Percentiles rank a stretch among this genome's conserved stretches.
These are phyloP conservation scores for Hymenochaete sp. DNA, from an alignment of 1,284 basidiomycete genomes.

Conservation along the genomic window DNA sequence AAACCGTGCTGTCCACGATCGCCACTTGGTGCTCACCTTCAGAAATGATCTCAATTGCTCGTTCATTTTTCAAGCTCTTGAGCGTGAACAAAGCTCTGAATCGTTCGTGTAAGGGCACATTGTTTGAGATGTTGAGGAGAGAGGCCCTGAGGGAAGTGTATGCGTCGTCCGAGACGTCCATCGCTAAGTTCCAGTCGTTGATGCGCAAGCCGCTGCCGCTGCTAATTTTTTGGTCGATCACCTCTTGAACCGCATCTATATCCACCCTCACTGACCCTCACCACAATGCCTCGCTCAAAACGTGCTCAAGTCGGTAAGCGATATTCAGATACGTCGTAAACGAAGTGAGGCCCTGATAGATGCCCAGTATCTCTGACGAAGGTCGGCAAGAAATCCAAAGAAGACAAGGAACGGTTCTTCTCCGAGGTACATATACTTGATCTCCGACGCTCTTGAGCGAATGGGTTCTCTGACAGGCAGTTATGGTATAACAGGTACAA, in stretches of 20 bases:
- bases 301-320: slow-evolving; percentile 71
- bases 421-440: slow-evolving; percentile 51
- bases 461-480: slow-evolving; percentile 7
- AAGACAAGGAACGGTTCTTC: slow-evolving; percentile 80
- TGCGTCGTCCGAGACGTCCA: slow-evolving; percentile 31
- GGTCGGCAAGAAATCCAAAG: slow-evolving; percentile 72
- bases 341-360: too few species aligned
- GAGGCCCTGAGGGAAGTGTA: slow-evolving; percentile 54
- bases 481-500: slow-evolving; percentile 48
- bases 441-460: slow-evolving; percentile 1
- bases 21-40: slow-evolving; percentile 44
- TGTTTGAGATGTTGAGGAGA: slow-evolving; percentile 70
- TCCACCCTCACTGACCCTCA: too few species aligned
- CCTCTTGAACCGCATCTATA: slow-evolving; percentile 13
- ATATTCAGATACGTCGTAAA: too few species aligned
- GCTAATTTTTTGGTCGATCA: slow-evolving; percentile 20
- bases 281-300: slow-evolving; percentile 80
- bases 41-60: slow-evolving; percentile 79
- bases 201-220: slow-evolving; percentile 9
- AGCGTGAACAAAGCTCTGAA: slow-evolving; percentile 93
- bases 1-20: slow-evolving; percentile 2
- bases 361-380: slow-evolving; percentile 75
- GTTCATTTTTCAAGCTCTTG: slow-evolving; percentile 76
- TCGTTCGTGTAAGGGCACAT: slow-evolving; percentile 76
- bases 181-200: slow-evolving; percentile 22